These are phyloP conservation scores for Cladosporium sp. DNA, from an alignment of 2,329 filamentous ascomycete species.

Conservation along the genomic window DNA sequence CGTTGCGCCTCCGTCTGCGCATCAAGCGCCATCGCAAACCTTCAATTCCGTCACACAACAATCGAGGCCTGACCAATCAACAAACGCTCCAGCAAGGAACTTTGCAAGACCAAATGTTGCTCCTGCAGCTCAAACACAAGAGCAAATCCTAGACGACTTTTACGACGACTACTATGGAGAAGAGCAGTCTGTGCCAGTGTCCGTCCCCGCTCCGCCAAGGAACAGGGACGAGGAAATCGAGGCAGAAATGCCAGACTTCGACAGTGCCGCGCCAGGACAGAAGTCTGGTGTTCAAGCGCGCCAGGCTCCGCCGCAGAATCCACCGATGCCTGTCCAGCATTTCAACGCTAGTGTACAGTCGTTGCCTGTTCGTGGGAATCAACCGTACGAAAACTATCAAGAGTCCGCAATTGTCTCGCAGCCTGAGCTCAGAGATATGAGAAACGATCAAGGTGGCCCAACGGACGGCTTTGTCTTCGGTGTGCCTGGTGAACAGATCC, in stretches of 20 bases:
- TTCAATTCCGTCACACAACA: background rate
- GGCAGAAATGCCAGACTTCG: slow-evolving; percentile 62
- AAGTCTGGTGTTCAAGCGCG: slow-evolving; percentile 28
- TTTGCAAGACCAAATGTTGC: background rate
- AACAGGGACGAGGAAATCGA: slow-evolving; percentile 43
- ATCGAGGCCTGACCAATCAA: background rate
- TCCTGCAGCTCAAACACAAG: slow-evolving; percentile 17
- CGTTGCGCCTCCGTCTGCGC: background rate
- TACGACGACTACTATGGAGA: slow-evolving; percentile 46
- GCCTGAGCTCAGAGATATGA: slow-evolving; percentile 1
- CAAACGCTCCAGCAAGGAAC: background rate
- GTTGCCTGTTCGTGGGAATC: slow-evolving; percentile 9
- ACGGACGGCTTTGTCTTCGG: slow-evolving; percentile 18
- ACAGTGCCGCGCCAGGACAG: slow-evolving; percentile 38
- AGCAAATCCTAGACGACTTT: slow-evolving; percentile 46
- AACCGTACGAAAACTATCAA: slow-evolving; percentile 4
- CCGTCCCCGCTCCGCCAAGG: slow-evolving; percentile 17
- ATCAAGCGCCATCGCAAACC: background rate
- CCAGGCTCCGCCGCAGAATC: slow-evolving; percentile 13
- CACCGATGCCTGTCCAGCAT: slow-evolving; percentile 11
- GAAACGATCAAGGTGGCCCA: background rate
- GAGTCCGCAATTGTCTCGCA: slow-evolving; percentile 2
- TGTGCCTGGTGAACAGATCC: slow-evolving; percentile 10
- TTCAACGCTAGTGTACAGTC: slow-evolving; percentile 12
- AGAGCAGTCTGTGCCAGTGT: slow-evolving; percentile 12